Base-by-base conservation (phyloP, 306 rosid genomes). In the Biancaea sappan region DNA sequence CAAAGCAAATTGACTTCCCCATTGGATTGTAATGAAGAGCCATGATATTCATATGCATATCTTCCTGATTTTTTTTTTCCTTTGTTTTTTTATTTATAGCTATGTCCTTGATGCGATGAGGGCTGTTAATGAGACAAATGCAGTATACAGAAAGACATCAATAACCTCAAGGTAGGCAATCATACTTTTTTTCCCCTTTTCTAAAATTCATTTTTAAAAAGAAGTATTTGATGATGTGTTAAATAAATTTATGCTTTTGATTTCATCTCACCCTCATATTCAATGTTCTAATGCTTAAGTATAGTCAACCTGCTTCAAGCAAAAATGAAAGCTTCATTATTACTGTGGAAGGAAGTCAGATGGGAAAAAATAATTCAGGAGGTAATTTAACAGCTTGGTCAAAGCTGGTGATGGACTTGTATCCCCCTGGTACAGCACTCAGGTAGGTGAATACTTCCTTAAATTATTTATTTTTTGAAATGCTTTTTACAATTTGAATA, bases 291-390 rank as follows among this genome's bases (percentile, higher is more conserved):
- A 80, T 84, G 93, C 81, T 91, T 81, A 88, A 90, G 93, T 92
- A 92, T 92, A 94, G 99, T 83, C 96, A 90, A 82, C 88, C 93
- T 51, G 95, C 97, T 82, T 87, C 89, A 28, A 88, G 92, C 90
- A 83, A 73, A 80, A 82, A 84, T 87, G 97, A 88, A 73, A 88
- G 84, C 63, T 74, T 78, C 74, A 29, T 80, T 67, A 66, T 82
- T 81, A 64, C 88, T 21, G 61, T 84, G 38, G 97, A 86, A 66
- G 85, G 83, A 12, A 85, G 53, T 82, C 91, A 69, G 61, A 6
- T 41, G 21, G 86, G 69, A 77, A 88, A 70, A 81, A 76, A 22
- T 81, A 48, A 25, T 79, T 72, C 76, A 31, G 94, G 77, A 84
- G 74, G 57, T 43, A 82, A 77, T 79, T 66, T 68, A 70, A 75